Conservation (phyloP, 805 yeast genomes). For the Ogataea dorogensis region DNA sequence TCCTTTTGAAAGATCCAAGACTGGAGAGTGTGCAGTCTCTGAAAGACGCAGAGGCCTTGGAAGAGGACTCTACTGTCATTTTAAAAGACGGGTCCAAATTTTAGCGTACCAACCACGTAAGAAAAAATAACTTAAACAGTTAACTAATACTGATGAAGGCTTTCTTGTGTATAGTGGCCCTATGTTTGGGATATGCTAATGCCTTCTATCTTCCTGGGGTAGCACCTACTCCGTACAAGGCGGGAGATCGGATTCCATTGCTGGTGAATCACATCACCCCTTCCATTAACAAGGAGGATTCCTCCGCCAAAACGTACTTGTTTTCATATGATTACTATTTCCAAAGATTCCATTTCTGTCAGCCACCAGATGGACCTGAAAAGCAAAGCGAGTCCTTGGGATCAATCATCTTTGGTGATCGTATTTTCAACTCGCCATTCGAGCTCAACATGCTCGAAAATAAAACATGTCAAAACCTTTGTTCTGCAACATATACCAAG, state of each 20-base stretch:
- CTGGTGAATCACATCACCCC: conserved; percentile 92
- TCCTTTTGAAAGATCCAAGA: conserved; percentile 48
- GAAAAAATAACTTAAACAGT: conserved; percentile 4
- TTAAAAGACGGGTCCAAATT: conserved; percentile 1
- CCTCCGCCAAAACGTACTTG: conserved; percentile 51
- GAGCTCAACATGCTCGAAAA: conserved; percentile 74
- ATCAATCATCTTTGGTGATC: conserved; percentile 90
- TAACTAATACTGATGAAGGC: conserved; percentile 11
- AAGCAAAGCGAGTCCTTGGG: conserved; percentile 90
- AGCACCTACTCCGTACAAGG: conserved; percentile 85
- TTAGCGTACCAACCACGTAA: conserved; percentile 9
- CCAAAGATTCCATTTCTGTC: conserved; percentile 79
- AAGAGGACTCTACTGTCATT: conserved; percentile 1
- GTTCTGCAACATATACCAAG: conserved; percentile 58
- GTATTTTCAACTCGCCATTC: conserved; percentile 92
- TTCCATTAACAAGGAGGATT: conserved; percentile 44
- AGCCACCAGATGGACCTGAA: conserved; percentile 60
- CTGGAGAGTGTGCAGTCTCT: conserved; percentile 21
- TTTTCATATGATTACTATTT: conserved; percentile 84
- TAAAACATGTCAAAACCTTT: conserved; percentile 64
- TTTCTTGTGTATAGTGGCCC: conserved; percentile 7
- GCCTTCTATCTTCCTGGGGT: conserved; percentile 95
- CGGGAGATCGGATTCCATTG: conserved; percentile 71
- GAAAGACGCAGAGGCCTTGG: conserved; percentile 13
- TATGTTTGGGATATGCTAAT: conserved; percentile 19